A percentile compares a stretch with the other conserved stretches of the same genome.
Evolutionary conservation across 2,329 filamentous ascomycete species (phyloP).

Genomic region (Stagonosporopsis chrysanthemi): DNA sequence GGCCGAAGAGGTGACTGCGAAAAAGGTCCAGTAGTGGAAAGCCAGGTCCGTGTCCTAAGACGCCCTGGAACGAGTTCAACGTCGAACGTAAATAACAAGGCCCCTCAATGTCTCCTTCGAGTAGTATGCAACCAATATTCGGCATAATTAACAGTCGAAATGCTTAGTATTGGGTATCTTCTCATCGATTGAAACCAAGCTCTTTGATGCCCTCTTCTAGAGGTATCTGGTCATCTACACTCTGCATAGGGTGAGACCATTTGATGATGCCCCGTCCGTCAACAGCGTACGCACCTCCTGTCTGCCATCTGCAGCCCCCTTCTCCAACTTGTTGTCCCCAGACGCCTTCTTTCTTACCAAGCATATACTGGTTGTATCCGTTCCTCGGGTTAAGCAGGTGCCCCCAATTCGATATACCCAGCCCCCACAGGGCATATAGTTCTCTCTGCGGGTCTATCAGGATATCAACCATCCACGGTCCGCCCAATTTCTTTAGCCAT

Average conservation of each 20-base stretch:
- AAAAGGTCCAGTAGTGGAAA: slow-evolving; percentile 19
- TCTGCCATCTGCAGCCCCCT: slow-evolving; percentile 47
- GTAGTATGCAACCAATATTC: background rate
- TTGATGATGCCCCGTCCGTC: slow-evolving; percentile 43
- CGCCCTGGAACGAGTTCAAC: too few relatives aligned
- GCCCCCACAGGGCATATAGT: slow-evolving; percentile 67
- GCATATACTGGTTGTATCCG: slow-evolving; percentile 46
- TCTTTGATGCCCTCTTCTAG: slow-evolving; percentile 44
- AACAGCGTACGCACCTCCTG: slow-evolving; percentile 44
- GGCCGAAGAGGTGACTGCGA: slow-evolving; percentile 20
- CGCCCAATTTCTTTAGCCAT: slow-evolving; percentile 66
- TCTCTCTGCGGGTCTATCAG: slow-evolving; percentile 65
- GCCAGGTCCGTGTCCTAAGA: background rate
- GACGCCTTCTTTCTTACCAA: slow-evolving; percentile 46
- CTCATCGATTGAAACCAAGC: slow-evolving; percentile 30
- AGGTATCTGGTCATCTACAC: slow-evolving; percentile 42
- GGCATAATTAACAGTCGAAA: background rate
- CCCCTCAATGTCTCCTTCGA: background rate
- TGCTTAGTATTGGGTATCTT: slow-evolving; percentile 7
- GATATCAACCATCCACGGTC: slow-evolving; percentile 64
- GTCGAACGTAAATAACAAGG: too few relatives aligned
- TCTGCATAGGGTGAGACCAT: slow-evolving; percentile 47
- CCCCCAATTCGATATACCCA: slow-evolving; percentile 55
- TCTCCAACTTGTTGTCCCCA: slow-evolving; percentile 47
- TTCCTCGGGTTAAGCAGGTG: slow-evolving; percentile 47